Base-by-base conservation (phyloP, 805 yeast species). In the Ogataea methylovora region DNA sequence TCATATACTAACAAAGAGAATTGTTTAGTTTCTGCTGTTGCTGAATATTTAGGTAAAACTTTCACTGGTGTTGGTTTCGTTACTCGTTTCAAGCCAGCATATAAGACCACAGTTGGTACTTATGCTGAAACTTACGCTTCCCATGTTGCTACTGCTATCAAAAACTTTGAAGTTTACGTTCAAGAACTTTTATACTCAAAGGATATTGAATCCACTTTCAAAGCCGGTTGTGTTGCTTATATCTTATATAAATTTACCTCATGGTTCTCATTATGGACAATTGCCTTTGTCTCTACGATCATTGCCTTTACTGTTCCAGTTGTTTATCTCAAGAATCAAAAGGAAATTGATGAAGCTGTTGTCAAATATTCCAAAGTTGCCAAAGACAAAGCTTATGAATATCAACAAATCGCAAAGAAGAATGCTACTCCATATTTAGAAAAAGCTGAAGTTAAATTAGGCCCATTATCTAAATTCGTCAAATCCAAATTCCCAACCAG, bases 61-160 rank as follows among this genome's bases (percentile, higher is more conserved):
- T 60, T 81, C 45, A 70, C 84, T 32, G 95, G 95, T 44, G 66
- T 69, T 52, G 96, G 97, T 14, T 69, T 88, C 42, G 79, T 90
- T 40, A 72, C 87, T 41, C 74, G 78, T 49, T 77, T 82, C 68
- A 79, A 72, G 56, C 85, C 92, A 36, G 63, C 73, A n/a, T 52
- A 60, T 30, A 49, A 52, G 37, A 47, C 66, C 5, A 51, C 47
- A 38, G 34, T 50, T 21, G 52, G 59, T 31, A 43, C 51, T 21
- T 42, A 40, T 30, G 54, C 56, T 14, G 57, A 50, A 14, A 33
- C 39, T 19, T 49, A 51, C 34, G 49, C 58, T 15, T 39, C 51
- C n/a, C 66, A 70, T 45, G 55, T 59, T 42, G 60, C 54, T 24
- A 45, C 46, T 7, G 55, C 54, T 61, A 54, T 68, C 36, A 75